Conservation (phyloP, 1,139 yeast genomes). For the Kazachstania sp. region DNA sequence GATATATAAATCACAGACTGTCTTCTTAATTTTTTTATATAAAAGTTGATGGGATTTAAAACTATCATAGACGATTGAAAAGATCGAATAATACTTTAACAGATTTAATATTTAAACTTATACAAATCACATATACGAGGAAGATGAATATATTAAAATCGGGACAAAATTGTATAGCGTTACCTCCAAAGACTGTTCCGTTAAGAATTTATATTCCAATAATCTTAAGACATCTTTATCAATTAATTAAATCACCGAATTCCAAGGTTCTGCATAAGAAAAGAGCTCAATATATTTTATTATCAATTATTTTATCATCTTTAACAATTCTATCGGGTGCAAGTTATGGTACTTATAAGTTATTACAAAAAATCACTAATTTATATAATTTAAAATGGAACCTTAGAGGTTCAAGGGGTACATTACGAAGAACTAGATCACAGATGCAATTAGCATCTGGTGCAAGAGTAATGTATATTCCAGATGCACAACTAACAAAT, state of each 20-base stretch:
- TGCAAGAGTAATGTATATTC: slow-evolving; percentile 48
- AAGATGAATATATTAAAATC: background rate
- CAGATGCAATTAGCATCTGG: slow-evolving; percentile 41
- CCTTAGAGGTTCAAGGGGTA: background rate
- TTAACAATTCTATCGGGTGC: slow-evolving; percentile 12
- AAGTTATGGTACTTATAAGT: slow-evolving; percentile 10
- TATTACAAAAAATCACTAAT: slow-evolving; percentile 6
- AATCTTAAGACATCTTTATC: slow-evolving; percentile 18
- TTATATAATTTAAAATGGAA: slow-evolving; percentile 7
- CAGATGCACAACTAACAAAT: slow-evolving; percentile 23
- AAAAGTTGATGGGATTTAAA: too few relatives aligned
- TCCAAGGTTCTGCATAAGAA: slow-evolving; percentile 16
- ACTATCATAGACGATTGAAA: too few relatives aligned
- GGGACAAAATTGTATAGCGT: slow-evolving; percentile 13
- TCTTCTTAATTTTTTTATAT: too few relatives aligned
- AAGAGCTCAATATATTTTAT: slow-evolving; percentile 21
- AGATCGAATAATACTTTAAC: background rate
- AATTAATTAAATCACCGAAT: slow-evolving; percentile 16
- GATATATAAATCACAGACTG: too few relatives aligned
- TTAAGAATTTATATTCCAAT: slow-evolving; percentile 12
- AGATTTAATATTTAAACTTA: background rate
- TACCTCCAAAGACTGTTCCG: slow-evolving; percentile 15
- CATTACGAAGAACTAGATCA: slow-evolving; percentile 23
- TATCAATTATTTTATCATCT: slow-evolving; percentile 11
- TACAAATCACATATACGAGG: too few relatives aligned